A percentile compares a stretch with the other conserved stretches of the same genome.
phyloP scores from a whole-genome alignment of 2,329 filamentous ascomycete species.

The Aspergillus flavus region DNA sequence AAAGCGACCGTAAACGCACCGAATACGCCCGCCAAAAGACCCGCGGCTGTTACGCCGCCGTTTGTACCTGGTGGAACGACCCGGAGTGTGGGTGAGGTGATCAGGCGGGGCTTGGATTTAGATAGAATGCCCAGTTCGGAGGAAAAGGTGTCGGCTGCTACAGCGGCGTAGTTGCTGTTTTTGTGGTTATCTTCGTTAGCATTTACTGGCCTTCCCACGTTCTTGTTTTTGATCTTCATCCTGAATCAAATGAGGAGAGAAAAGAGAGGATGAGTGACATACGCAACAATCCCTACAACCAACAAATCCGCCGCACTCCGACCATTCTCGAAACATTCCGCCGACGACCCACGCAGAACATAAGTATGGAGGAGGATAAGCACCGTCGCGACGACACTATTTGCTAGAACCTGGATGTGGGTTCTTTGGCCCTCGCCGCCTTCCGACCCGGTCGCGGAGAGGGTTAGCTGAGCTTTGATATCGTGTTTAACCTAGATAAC shows the following conservation, averaged over 20 bases:
- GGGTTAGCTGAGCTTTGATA: constrained; percentile 78
- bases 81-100: constrained; percentile 76
- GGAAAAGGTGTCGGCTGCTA: constrained; percentile 90
- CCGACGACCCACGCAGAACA: constrained; percentile 33
- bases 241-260: background rate
- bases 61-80: constrained; percentile 90
- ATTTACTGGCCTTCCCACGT: background rate
- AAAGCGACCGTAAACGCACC: constrained; percentile 73
- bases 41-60: constrained; percentile 79
- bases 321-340: constrained; percentile 44
- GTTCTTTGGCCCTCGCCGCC: constrained; percentile 83
- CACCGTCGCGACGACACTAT: constrained; percentile 77
- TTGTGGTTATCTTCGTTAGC: background rate
- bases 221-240: background rate
- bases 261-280: constrained; percentile 17
- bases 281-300: constrained; percentile 46
- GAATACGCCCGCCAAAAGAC: constrained; percentile 71
- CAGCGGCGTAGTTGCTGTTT: constrained; percentile 77
- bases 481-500: constrained; percentile 74
- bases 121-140: constrained; percentile 94
- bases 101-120: constrained; percentile 73
- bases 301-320: constrained; percentile 38
- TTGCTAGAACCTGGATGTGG: constrained; percentile 87
- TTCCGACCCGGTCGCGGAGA: constrained; percentile 69
- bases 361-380: constrained; percentile 57